phyloP scores from a whole-genome alignment of 2,329 filamentous ascomycete species.

The Alternaria ethzedia region DNA sequence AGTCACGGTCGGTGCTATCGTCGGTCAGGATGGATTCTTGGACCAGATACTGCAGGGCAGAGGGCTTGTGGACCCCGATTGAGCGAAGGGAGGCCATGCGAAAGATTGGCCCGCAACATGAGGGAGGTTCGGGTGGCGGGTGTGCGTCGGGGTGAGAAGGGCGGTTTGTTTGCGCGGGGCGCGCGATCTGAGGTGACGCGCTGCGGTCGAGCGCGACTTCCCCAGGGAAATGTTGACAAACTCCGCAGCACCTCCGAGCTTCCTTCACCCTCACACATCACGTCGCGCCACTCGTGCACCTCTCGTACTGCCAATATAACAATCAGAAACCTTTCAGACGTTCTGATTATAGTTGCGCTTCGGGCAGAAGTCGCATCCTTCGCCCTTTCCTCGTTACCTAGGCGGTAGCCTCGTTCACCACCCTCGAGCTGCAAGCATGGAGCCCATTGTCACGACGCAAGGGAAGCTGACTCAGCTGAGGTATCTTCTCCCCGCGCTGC shows the following conservation, averaged over 20 bases:
- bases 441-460: slow-evolving; percentile 69
- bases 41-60: slow-evolving; percentile 81
- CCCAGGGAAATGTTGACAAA: slow-evolving; percentile 14
- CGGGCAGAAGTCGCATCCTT: neutral
- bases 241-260: slow-evolving; percentile 19
- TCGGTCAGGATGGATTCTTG: slow-evolving; percentile 76
- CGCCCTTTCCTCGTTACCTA: neutral
- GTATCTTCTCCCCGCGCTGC: slow-evolving; percentile 9
- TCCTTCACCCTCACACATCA: slow-evolving; percentile 9
- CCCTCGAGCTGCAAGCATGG: slow-evolving; percentile 57
- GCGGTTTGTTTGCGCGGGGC: slow-evolving; percentile 25
- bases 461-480: slow-evolving; percentile 44
- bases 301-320: neutral
- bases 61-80: slow-evolving; percentile 87
- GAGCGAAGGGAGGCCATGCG: slow-evolving; percentile 89
- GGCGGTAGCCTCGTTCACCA: neutral
- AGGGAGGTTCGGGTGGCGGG: slow-evolving; percentile 16
- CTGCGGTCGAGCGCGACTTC: slow-evolving; percentile 32
- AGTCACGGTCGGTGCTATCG: slow-evolving; percentile 69
- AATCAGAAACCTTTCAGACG: neutral
- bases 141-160: neutral
- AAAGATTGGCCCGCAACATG: slow-evolving; percentile 40
- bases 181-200: slow-evolving; percentile 30
- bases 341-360: neutral
- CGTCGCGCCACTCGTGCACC: neutral